Base-by-base conservation (phyloP, 345 rosid genomes). In the Mercurialis annua region DNA sequence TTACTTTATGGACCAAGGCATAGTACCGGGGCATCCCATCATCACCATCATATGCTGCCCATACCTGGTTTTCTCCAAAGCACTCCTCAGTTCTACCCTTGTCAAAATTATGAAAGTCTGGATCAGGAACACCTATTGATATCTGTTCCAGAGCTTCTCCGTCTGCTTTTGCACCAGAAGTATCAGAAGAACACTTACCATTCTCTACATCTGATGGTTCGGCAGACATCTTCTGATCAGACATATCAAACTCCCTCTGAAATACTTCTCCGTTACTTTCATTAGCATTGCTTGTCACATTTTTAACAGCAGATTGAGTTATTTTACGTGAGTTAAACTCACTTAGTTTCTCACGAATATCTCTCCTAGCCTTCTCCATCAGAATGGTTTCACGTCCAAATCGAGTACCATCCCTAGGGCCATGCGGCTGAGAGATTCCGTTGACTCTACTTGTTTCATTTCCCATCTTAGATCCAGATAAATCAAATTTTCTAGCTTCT, bases 121-220 rank as follows among this genome's bases (percentile, higher is more conserved):
- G 73, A 70, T 70, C 73, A 8, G 61, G 73, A 18, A 70, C 73
- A 43, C 62, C 64, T 30, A 70, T 62, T 29, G 64, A 51, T 66
- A 69, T 17, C 27, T 31, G 64, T 74, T 81, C 79, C 75, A 80
- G 36, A 46, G 81, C 40, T 68, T 67, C 74, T 27, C 63, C 62
- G 64, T 57, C 74, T 59, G 64, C 69, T 26, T 55, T 69, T 51
- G 59, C 57, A 64, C 59, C 46, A 73, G 59, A 71, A 70, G 69
- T 50, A 18, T 52, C 58, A 12, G 71, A 48, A 62, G 64, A 62
- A 59, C 65, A 21, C 52, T 44, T 62, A 26, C 69, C 76, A 60
- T 63, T 52, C 62, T 48, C 65, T 60, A 56, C 52, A 34, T 52
- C 33, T 40, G 48, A 21, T 7, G 47, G 52, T 7, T 52, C 54